phyloP scores from a whole-genome alignment of 129 eudicot genomes.

The Arctium minus region DNA sequence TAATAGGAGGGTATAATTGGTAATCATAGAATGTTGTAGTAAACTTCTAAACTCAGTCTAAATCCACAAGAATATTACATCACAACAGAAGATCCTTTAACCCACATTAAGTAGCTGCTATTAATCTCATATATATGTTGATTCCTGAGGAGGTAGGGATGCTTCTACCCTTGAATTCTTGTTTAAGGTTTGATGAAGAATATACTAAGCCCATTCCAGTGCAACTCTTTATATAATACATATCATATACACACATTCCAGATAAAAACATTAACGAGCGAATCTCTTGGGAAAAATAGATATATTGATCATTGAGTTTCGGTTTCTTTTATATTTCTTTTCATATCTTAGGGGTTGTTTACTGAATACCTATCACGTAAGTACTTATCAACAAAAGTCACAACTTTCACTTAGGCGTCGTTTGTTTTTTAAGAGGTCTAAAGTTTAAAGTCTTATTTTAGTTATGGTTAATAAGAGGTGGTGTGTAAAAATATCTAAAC shows the following conservation, averaged over 20 bases:
- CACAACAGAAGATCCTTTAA: neutral
- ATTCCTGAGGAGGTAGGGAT: neutral
- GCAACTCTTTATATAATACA: neutral
- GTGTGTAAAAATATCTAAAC: too few species aligned
- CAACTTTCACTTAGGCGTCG: too few species aligned
- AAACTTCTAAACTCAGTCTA: neutral
- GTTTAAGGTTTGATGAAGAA: neutral
- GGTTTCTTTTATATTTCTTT: too few species aligned
- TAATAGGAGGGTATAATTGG: neutral
- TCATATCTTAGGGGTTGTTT: too few species aligned
- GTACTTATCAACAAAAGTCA: too few species aligned
- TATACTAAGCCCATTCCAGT: neutral
- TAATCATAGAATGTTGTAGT: constrained; percentile 1
- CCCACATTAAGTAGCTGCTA: neutral
- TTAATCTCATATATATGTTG: neutral
- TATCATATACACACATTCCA: neutral
- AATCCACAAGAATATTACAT: neutral
- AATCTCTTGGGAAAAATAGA: neutral
- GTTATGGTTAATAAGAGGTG: too few species aligned
- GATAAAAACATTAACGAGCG: neutral
- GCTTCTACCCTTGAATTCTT: neutral
- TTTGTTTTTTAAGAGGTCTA: too few species aligned
- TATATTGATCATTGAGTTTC: neutral
- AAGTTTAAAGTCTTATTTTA: too few species aligned
- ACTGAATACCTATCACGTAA: too few species aligned